Evolutionary conservation across 2,329 filamentous ascomycete species (phyloP).

Genomic region (Colletotrichum falcatum): DNA sequence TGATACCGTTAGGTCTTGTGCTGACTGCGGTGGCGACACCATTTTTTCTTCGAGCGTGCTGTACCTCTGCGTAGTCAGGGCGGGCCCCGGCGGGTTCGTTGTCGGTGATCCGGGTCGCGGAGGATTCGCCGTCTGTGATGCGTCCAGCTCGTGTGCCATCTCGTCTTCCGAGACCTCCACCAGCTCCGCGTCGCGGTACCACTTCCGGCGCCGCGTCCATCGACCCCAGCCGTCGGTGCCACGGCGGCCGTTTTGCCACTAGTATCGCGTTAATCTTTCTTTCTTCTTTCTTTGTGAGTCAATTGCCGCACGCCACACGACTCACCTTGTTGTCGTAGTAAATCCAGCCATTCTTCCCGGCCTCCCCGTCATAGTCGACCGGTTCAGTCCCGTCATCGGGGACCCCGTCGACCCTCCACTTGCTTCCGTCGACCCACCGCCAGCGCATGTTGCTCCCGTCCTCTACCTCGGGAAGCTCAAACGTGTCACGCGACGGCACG

Average conservation of each 20-base stretch:
- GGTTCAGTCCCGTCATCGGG: constrained; percentile 61
- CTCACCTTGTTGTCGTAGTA: constrained; percentile 97
- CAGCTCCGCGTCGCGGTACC: constrained; percentile 96
- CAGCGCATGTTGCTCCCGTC: constrained; percentile 68
- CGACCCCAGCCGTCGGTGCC: constrained; percentile 92
- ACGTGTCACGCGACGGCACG: constrained; percentile 78
- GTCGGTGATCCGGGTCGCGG: constrained; percentile 25
- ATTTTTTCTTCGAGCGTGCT: constrained; percentile 54
- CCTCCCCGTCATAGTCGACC: constrained; percentile 66
- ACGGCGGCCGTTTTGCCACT: constrained; percentile 91
- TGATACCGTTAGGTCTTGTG: constrained; percentile 39
- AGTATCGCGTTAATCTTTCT: constrained; percentile 17
- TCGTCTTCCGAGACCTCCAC: constrained; percentile 73
- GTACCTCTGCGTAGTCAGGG: constrained; percentile 47
- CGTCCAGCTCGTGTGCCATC: constrained; percentile 39
- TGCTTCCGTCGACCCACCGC: constrained; percentile 86
- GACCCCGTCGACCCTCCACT: constrained; percentile 88
- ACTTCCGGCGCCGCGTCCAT: constrained; percentile 93
- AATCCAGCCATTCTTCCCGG: constrained; percentile 85
- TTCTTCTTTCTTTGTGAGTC: background rate
- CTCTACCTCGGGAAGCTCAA: constrained; percentile 71
- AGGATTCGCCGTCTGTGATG: constrained; percentile 22
- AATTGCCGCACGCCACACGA: background rate
- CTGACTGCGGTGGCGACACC: constrained; percentile 47
- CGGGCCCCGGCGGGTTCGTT: constrained; percentile 32